Evolutionary conservation across 768 basidiomycete species (phyloP).

Genomic region (Pholiota conissans): DNA sequence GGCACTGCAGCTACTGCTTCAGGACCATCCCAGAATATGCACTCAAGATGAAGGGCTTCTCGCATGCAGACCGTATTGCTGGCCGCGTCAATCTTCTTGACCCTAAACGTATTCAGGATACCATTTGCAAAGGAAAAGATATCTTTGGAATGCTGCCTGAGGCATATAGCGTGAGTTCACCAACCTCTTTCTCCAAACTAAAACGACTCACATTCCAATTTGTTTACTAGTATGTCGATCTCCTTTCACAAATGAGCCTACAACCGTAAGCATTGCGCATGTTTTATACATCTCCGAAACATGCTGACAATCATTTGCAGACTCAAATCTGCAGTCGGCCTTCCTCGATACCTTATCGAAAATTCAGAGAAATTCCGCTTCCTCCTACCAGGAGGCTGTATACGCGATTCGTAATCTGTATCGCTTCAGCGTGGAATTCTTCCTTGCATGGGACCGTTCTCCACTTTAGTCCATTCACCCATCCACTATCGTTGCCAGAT

Average conservation of each 20-base stretch:
- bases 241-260: slow-evolving; percentile 52
- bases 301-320: slow-evolving; percentile 18
- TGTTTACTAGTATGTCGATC: slow-evolving; percentile 45
- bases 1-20: slow-evolving; percentile 74
- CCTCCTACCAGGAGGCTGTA: slow-evolving; percentile 56
- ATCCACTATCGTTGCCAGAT: too few relatives aligned
- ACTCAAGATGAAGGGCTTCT: slow-evolving; percentile 61
- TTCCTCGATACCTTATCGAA: slow-evolving; percentile 52
- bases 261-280: slow-evolving; percentile 40
- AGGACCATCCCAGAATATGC: slow-evolving; percentile 55
- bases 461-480: too few relatives aligned
- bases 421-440: too few relatives aligned
- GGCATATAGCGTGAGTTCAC: slow-evolving; percentile 47
- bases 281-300: not conserved
- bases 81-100: slow-evolving; percentile 46
- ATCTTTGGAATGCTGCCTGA: slow-evolving; percentile 69
- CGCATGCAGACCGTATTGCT: slow-evolving; percentile 61
- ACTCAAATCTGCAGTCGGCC: slow-evolving; percentile 46
- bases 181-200: not conserved
- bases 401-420: slow-evolving; percentile 29
- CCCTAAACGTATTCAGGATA: slow-evolving; percentile 52
- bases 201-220: not conserved
- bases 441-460: too few relatives aligned
- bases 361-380: slow-evolving; percentile 51
- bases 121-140: slow-evolving; percentile 60